A percentile compares a stretch with the other conserved stretches of the same genome.
Evolutionary conservation across 441 rosid genomes (phyloP).

Genomic region (Pelargonium australe): DNA sequence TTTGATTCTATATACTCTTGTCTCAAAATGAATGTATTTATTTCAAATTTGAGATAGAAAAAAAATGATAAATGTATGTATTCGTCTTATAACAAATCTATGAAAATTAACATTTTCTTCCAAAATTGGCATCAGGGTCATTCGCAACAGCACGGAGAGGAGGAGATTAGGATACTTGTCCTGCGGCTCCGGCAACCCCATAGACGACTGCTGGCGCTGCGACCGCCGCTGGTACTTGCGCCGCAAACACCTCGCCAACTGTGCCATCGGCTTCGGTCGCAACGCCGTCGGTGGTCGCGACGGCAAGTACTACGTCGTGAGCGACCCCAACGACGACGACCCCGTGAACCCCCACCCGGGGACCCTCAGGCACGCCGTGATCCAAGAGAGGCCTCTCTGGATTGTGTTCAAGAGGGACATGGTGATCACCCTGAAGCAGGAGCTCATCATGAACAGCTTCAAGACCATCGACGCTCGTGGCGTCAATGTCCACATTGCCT

Average conservation of each 20-base stretch:
- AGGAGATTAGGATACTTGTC: slow-evolving; percentile 73
- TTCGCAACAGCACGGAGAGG: slow-evolving; percentile 64
- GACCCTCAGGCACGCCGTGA: slow-evolving; percentile 80
- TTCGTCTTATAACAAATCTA: no score
- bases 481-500: slow-evolving; percentile 73
- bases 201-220: slow-evolving; percentile 93
- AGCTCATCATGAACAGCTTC: slow-evolving; percentile 73
- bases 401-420: slow-evolving; percentile 82
- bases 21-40: no score
- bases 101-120: no score
- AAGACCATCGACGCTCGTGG: slow-evolving; percentile 95
- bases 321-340: slow-evolving; percentile 64
- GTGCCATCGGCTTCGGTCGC: slow-evolving; percentile 86
- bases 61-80: no score
- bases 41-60: no score
- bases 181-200: slow-evolving; percentile 82
- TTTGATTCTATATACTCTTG: no score
- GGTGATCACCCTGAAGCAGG: slow-evolving; percentile 83
- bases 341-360: slow-evolving; percentile 89
- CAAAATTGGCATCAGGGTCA: slow-evolving; percentile 39
- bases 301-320: slow-evolving; percentile 75
- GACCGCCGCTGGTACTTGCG: slow-evolving; percentile 71
- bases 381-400: slow-evolving; percentile 79
- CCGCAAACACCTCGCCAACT: slow-evolving; percentile 82
- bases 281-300: slow-evolving; percentile 87